Conservation (phyloP, 352 stramenopile species). For the Globisporangium middletonii region DNA sequence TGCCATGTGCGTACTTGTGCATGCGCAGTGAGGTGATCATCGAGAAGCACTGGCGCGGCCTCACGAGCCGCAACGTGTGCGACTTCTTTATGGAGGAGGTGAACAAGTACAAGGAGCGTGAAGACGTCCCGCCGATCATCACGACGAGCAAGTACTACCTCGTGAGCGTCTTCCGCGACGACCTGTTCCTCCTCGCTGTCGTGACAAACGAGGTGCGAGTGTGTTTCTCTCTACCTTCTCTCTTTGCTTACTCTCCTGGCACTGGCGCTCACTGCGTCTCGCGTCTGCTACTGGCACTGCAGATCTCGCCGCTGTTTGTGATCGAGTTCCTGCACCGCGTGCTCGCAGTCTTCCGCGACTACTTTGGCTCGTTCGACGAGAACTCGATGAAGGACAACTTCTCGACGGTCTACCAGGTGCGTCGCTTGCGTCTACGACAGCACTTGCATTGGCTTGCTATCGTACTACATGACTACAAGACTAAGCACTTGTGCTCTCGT, state of each 20-base stretch:
- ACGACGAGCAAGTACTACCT: constrained; percentile 87
- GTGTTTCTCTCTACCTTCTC: neutral
- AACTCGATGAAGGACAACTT: constrained; percentile 98
- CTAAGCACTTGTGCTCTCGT: neutral
- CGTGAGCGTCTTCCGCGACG: constrained; percentile 91
- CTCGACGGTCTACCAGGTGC: constrained; percentile 92
- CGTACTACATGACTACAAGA: neutral
- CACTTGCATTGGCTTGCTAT: neutral
- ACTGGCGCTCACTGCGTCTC: neutral
- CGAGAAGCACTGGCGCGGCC: constrained; percentile 97
- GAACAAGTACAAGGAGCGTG: constrained; percentile 87
- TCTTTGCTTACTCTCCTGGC: neutral
- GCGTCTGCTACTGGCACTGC: constrained; percentile 3
- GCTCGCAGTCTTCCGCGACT: constrained; percentile 94
- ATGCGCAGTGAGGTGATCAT: constrained; percentile 92
- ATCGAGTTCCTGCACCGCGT: constrained; percentile 97
- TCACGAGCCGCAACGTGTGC: constrained; percentile 93
- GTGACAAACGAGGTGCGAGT: constrained; percentile 89
- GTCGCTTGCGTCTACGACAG: neutral
- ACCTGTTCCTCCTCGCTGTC: constrained; percentile 94
- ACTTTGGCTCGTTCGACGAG: constrained; percentile 96
- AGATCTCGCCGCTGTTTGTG: constrained; percentile 85
- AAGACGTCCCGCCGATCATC: constrained; percentile 88
- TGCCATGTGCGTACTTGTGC: constrained; percentile 5
- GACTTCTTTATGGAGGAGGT: constrained; percentile 98